Percentiles rank a stretch among this genome's conserved stretches.
Conservation (phyloP, 139 green algal genomes). For the Chlorella sorokiniana region DNA sequence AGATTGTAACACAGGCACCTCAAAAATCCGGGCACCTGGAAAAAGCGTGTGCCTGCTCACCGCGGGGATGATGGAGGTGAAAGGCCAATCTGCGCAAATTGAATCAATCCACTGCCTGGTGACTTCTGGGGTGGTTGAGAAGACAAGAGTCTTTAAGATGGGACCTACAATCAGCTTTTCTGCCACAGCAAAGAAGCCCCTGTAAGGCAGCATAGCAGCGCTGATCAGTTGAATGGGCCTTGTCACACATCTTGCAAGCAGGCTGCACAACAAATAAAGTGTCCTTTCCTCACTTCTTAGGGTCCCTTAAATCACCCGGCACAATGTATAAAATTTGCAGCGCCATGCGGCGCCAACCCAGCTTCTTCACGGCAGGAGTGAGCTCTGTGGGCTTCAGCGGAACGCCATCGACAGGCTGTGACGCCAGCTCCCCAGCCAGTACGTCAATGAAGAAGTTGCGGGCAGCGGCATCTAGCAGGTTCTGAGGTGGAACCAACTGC, state of each 20-base stretch:
- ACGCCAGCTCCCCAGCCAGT: conserved; percentile 36
- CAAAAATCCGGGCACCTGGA: not conserved
- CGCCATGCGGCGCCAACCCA: conserved; percentile 89
- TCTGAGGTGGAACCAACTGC: conserved; percentile 35
- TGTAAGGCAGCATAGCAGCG: not conserved
- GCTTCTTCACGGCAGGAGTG: conserved; percentile 38
- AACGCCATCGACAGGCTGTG: conserved; percentile 40
- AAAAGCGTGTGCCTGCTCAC: not conserved
- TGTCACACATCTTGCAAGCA: not conserved
- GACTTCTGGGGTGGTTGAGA: conserved; percentile 62
- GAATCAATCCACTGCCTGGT: conserved; percentile 78
- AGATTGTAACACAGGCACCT: not conserved
- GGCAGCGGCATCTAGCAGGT: conserved; percentile 35
- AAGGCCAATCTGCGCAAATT: conserved; percentile 82
- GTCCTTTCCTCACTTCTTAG: conserved; percentile 30
- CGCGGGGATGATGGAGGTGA: conserved; percentile 86
- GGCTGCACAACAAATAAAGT: not conserved
- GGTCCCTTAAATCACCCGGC: conserved; percentile 76
- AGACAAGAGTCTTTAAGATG: conserved; percentile 91
- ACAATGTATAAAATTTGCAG: conserved; percentile 94
- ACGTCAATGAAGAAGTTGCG: conserved; percentile 49
- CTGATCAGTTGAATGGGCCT: not conserved
- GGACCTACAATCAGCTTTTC: conserved; percentile 84
- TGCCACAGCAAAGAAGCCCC: conserved; percentile 70
- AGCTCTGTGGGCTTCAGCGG: conserved; percentile 44